phyloP scores from a whole-genome alignment of 2,329 filamentous ascomycete species.

The Fusarium marasasianum region DNA sequence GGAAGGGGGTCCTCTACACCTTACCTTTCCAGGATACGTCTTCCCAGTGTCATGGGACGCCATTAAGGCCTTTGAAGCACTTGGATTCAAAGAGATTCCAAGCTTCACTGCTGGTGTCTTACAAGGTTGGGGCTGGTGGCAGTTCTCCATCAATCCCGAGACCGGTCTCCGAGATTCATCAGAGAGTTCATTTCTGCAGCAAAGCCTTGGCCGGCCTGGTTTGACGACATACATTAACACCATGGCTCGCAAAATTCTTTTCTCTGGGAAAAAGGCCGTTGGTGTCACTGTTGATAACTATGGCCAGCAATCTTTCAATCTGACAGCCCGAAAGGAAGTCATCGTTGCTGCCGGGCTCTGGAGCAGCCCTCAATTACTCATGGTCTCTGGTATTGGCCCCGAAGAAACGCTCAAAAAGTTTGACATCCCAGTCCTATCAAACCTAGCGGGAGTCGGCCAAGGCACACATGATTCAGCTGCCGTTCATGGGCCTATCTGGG shows the following conservation, averaged over 20 bases:
- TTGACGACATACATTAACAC: background rate
- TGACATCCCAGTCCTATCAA: background rate
- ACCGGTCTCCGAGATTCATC: slow-evolving; percentile 9
- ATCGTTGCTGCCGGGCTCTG: background rate
- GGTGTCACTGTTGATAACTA: background rate
- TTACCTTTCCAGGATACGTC: background rate
- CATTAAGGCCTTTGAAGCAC: background rate
- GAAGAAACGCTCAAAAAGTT: background rate
- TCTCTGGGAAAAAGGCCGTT: background rate
- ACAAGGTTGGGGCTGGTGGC: slow-evolving; percentile 12
- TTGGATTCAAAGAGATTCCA: slow-evolving; percentile 1
- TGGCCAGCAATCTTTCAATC: background rate
- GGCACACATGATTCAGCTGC: background rate
- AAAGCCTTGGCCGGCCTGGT: background rate
- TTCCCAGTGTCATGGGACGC: background rate
- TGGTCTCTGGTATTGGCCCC: background rate
- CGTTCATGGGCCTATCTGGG: background rate
- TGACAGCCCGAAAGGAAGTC: background rate
- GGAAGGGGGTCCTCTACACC: background rate
- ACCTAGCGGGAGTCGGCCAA: background rate
- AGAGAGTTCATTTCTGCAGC: background rate
- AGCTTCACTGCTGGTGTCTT: slow-evolving; percentile 8
- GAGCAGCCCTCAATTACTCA: background rate
- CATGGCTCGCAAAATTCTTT: background rate
- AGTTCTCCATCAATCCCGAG: slow-evolving; percentile 10